A percentile compares a stretch with the other conserved stretches of the same genome.
These are phyloP conservation scores for Ciborinia camelliae DNA, from an alignment of 2,329 filamentous ascomycete species.

Conservation along the genomic window DNA sequence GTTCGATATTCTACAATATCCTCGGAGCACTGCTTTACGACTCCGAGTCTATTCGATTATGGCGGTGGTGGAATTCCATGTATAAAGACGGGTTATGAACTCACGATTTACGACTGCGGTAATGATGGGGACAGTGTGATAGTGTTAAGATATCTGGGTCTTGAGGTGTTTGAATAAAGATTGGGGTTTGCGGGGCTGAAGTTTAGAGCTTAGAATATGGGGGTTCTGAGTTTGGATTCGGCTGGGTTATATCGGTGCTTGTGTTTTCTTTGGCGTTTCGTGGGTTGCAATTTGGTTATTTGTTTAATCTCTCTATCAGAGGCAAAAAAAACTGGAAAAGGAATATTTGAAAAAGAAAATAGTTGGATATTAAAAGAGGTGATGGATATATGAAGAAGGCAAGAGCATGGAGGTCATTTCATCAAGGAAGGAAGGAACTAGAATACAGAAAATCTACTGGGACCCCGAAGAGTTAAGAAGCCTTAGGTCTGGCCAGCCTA, in stretches of 20 bases:
- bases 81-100: neutral
- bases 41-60: neutral
- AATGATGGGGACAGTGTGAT: too few relatives aligned
- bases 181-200: neutral
- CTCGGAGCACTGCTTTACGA: neutral
- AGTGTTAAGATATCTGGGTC: neutral
- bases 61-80: neutral
- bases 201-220: too few relatives aligned
- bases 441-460: neutral
- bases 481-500: constrained; percentile 9
- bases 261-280: neutral
- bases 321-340: neutral
- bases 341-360: neutral
- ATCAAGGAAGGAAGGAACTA: neutral
- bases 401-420: neutral
- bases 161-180: neutral
- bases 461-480: neutral
- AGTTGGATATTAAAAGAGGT: too few relatives aligned
- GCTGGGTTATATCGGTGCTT: neutral
- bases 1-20: too few relatives aligned
- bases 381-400: neutral
- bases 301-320: neutral
- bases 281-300: neutral
- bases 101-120: neutral
- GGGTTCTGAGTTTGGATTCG: neutral